Percentiles rank a stretch among this genome's conserved stretches.
phyloP scores from a whole-genome alignment of 2,329 filamentous ascomycete species.

The Penicillium occitanis region DNA sequence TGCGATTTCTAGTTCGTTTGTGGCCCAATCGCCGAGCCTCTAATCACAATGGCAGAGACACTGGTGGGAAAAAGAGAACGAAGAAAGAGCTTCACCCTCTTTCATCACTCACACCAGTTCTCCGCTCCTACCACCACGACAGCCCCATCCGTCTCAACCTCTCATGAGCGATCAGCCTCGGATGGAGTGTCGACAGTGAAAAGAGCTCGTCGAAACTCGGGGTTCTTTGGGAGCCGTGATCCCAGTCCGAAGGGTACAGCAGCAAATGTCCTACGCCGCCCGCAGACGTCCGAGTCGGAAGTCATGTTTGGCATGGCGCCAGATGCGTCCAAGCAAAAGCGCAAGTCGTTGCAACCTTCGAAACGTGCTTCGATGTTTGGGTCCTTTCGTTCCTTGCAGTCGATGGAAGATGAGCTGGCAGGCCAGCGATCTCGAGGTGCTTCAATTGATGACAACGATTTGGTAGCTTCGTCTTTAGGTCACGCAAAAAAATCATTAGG shows the following conservation, averaged over 20 bases:
- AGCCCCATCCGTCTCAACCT: slow-evolving; percentile 4
- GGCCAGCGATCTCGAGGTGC: slow-evolving; percentile 52
- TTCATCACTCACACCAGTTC: slow-evolving; percentile 25
- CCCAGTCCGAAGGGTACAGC: slow-evolving; percentile 27
- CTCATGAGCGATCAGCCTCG: slow-evolving; percentile 39
- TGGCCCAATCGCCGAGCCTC: slow-evolving; percentile 11
- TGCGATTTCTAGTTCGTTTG: not conserved
- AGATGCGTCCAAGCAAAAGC: slow-evolving; percentile 38
- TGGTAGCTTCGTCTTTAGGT: slow-evolving; percentile 14
- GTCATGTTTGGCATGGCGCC: slow-evolving; percentile 27
- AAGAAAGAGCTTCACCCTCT: slow-evolving; percentile 37
- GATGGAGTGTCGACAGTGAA: slow-evolving; percentile 37
- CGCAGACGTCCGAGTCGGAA: slow-evolving; percentile 33
- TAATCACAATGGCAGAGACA: slow-evolving; percentile 26
- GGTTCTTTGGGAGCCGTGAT: slow-evolving; percentile 38
- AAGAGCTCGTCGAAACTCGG: slow-evolving; percentile 39
- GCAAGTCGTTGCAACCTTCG: slow-evolving; percentile 46
- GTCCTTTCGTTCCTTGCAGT: slow-evolving; percentile 56
- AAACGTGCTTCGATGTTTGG: slow-evolving; percentile 59
- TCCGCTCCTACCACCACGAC: slow-evolving; percentile 24
- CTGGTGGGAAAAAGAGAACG: slow-evolving; percentile 27
- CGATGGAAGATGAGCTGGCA: slow-evolving; percentile 52
- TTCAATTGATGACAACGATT: slow-evolving; percentile 50
- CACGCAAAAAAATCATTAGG: slow-evolving; percentile 41
- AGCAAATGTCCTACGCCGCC: slow-evolving; percentile 26